A percentile compares a stretch with the other conserved stretches of the same genome.
Conservation (phyloP, 331 rosid genomes). For the Phaseolus coccineus region DNA sequence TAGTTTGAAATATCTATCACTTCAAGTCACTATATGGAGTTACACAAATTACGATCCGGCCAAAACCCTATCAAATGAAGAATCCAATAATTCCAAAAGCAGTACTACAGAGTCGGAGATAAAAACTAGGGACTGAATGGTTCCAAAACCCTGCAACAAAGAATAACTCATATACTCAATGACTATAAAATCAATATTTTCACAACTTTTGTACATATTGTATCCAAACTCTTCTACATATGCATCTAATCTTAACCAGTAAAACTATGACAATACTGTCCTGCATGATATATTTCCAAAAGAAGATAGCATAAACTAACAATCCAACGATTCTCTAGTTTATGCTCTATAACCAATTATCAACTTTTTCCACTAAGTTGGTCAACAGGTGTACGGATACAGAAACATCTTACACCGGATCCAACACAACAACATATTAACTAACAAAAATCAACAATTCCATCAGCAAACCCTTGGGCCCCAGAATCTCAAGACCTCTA, state of each 20-base stretch:
- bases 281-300: not conserved
- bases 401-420: not conserved
- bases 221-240: not conserved
- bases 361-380: conserved; percentile 11
- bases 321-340: conserved; percentile 1
- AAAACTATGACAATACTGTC: not conserved
- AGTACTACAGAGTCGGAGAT: conserved; percentile 37
- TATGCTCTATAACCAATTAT: not conserved
- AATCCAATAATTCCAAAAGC: conserved; percentile 36
- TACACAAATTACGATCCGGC: not conserved
- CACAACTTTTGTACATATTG: not conserved
- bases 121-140: conserved; percentile 22
- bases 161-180: conserved; percentile 6
- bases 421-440: not conserved
- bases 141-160: conserved; percentile 53
- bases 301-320: conserved; percentile 10
- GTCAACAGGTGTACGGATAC: not conserved
- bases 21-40: conserved; percentile 33
- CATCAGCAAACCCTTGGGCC: conserved; percentile 7
- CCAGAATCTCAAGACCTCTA: conserved; percentile 6
- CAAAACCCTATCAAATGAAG: conserved; percentile 36
- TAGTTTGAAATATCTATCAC: conserved; percentile 36
- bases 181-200: not conserved
- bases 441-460: conserved; percentile 16
- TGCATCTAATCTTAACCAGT: conserved; percentile 2